These are phyloP conservation scores for Gilbertella persicaria DNA, from an alignment of 371 early-diverging fungal species.

Conservation along the genomic window DNA sequence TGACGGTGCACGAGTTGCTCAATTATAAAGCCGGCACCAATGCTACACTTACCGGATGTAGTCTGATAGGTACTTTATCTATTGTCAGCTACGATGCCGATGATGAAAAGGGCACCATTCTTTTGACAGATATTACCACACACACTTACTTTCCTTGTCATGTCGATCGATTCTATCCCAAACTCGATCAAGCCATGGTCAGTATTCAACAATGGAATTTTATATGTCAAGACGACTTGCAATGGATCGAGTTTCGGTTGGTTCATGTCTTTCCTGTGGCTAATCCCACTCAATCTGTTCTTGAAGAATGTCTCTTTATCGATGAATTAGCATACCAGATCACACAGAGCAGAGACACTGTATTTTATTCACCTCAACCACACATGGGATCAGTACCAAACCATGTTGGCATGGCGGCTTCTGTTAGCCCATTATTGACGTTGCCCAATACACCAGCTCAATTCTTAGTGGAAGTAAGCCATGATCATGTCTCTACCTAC, in stretches of 20 bases:
- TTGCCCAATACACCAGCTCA: not conserved
- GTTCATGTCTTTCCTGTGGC: slow-evolving; percentile 1
- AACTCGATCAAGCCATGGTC: not conserved
- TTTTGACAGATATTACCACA: slow-evolving; percentile 6
- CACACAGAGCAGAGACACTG: not conserved
- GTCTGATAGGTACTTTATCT: not conserved
- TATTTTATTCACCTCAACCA: not conserved
- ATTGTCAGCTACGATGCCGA: not conserved
- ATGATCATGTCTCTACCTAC: not conserved
- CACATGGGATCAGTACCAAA: not conserved
- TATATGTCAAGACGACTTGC: not conserved
- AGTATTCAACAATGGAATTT: slow-evolving; percentile 18
- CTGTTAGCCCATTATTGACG: slow-evolving; percentile 1
- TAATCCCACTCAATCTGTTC: not conserved
- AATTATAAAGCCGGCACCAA: no score
- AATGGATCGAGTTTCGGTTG: slow-evolving; percentile 15
- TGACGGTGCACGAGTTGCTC: no score
- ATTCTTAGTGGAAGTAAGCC: slow-evolving; percentile 15
- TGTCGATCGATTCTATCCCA: slow-evolving; percentile 11
- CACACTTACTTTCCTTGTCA: slow-evolving; percentile 5
- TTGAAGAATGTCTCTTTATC: not conserved
- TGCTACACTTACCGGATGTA: not conserved
- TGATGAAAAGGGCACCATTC: not conserved
- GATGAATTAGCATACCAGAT: not conserved
- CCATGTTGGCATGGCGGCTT: slow-evolving; percentile 1